Conservation (phyloP, 192 early-diverging fungal genomes). For the Mortierella claussenii region DNA sequence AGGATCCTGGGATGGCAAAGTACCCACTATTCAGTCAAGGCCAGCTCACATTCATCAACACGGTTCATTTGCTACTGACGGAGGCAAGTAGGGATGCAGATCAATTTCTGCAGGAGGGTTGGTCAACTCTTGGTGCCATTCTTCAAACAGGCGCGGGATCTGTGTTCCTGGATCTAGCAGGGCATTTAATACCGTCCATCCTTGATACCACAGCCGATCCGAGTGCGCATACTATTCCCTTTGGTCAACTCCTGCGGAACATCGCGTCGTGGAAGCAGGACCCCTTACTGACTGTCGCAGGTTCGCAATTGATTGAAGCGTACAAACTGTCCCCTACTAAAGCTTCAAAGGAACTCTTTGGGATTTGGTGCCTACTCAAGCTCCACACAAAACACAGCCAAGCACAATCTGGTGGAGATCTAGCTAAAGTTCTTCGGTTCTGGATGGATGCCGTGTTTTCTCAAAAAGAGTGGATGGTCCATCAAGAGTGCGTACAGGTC, state of each 20-base stretch:
- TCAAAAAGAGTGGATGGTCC: slow-evolving; percentile 52
- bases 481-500: slow-evolving; percentile 35
- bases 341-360: slow-evolving; percentile 2
- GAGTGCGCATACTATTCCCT: slow-evolving; percentile 10
- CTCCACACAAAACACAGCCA: slow-evolving; percentile 9
- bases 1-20: slow-evolving; percentile 45
- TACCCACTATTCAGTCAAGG: slow-evolving; percentile 27
- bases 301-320: background rate
- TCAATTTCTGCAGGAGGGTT: slow-evolving; percentile 59
- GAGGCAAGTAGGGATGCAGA: slow-evolving; percentile 48
- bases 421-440: slow-evolving; percentile 14
- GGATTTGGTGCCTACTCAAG: slow-evolving; percentile 16
- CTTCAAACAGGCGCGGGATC: slow-evolving; percentile 35
- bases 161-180: slow-evolving; percentile 28
- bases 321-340: background rate
- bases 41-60: slow-evolving; percentile 51
- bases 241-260: slow-evolving; percentile 44
- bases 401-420: background rate
- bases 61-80: slow-evolving; percentile 55
- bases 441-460: slow-evolving; percentile 42
- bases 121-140: slow-evolving; percentile 51
- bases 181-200: slow-evolving; percentile 42
- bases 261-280: slow-evolving; percentile 53
- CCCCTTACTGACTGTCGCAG: slow-evolving; percentile 34
- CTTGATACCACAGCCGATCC: slow-evolving; percentile 21